Evolutionary conservation across 495 filamentous ascomycete species (phyloP), one percentile per base, ranked within the genome.

Genomic region (Lindgomyces ingoldianus): DNA sequence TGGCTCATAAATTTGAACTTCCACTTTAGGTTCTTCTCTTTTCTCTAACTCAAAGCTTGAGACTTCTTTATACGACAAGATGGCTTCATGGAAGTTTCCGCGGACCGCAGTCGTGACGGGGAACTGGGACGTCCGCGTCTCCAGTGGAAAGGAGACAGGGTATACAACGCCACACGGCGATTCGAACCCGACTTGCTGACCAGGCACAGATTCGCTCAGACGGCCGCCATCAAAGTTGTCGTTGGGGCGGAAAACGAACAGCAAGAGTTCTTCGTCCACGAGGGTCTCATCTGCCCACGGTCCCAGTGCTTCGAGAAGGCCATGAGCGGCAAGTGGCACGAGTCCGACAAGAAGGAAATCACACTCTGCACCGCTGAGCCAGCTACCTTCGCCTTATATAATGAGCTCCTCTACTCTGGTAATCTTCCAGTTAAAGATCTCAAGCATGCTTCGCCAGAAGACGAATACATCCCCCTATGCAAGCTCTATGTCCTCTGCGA

Each of bases 241-340:
- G 62, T 65, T 6, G 53, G 46, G 14, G 6, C 3, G 18, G 55
- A 53, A 14, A 11, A 42, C 4, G 33, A 42, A 1, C 10, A 50
- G 19, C 14, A 53, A 26, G 54, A 33, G 0, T 60, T 60, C 29
- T 16, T 14, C 1, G 56, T 65, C 24, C 62, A 65, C 25, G 9
- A 59, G 19, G 46, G 33, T 1, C 55, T 59, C 33, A 52, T 65
- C 18, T 60, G 47, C 33, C 14, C 22, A 3, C 24, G 47, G 4
- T 65, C 62, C 19, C 4, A n/a, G 6, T 65, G 59, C 55, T 65
- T 65, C 36, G 30, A 47, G 29, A 65, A 59, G 14, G 62, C 62
- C 8, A 19, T 65, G 25, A 60, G 47, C 30, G 46, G 53, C 14
- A 29, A 29, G 11, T 65, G 62, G 62, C 6, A 3, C 6, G 47